A percentile compares a stretch with the other conserved stretches of the same genome.
These are phyloP conservation scores for Phytophthora palmivora DNA, from an alignment of 352 stramenopile genomes.

Conservation along the genomic window DNA sequence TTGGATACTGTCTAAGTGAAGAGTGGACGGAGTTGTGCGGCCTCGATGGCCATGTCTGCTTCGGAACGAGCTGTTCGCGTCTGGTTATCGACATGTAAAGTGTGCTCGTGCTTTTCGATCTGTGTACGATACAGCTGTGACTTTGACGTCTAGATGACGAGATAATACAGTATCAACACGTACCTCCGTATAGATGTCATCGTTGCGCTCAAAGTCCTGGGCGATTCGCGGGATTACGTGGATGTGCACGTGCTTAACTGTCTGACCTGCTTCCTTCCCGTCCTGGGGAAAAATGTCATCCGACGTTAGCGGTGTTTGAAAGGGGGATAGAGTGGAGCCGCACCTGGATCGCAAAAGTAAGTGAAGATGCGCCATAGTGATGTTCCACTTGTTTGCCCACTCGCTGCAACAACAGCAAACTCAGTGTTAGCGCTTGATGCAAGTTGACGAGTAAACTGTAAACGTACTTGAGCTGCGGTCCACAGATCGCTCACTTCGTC, in stretches of 20 bases:
- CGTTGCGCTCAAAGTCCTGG: conserved; percentile 90
- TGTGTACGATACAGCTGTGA: conserved; percentile 22
- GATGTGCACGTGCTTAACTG: conserved; percentile 94
- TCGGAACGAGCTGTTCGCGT: conserved; percentile 74
- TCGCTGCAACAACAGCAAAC: conserved; percentile 26
- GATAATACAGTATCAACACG: not conserved
- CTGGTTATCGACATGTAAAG: conserved; percentile 72
- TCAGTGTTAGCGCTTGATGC: not conserved
- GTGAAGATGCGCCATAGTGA: conserved; percentile 73
- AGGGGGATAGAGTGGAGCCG: not conserved
- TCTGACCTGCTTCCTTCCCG: conserved; percentile 89
- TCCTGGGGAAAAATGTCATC: conserved; percentile 52
- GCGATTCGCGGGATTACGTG: conserved; percentile 88
- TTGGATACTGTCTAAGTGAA: conserved; percentile 30
- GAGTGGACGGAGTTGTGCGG: conserved; percentile 42
- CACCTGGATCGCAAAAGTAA: conserved; percentile 94
- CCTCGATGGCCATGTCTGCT: conserved; percentile 87
- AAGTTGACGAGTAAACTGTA: not conserved
- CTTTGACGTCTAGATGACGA: not conserved
- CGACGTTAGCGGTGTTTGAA: not conserved
- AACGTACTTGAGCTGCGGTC: conserved; percentile 71
- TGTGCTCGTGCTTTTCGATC: conserved; percentile 70
- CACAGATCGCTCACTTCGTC: conserved; percentile 93
- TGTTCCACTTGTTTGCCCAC: conserved; percentile 79
- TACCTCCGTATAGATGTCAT: conserved; percentile 94